Evolutionary conservation across 1,284 basidiomycete species (phyloP).

Genomic region (Cystobasidium slooffiae): DNA sequence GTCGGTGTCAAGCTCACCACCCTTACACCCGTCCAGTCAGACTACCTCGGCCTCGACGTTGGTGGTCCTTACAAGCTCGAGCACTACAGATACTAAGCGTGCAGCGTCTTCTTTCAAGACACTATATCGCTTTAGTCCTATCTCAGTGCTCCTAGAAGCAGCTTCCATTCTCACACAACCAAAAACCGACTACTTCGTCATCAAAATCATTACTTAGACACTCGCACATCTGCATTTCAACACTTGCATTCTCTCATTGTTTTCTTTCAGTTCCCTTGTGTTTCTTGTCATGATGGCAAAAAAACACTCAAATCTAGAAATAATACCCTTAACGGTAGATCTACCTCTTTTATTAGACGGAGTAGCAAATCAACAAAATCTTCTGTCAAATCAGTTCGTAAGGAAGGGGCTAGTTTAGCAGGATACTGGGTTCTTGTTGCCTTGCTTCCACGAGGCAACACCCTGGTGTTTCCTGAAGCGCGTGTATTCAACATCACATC

Average conservation of each 20-base stretch:
- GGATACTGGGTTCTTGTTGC: too few relatives aligned
- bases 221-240: conserved; percentile 42
- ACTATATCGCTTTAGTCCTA: neutral
- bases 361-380: conserved; percentile 2
- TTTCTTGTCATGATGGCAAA: neutral
- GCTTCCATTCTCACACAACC: neutral
- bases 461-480: neutral
- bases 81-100: conserved; percentile 44
- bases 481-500: conserved; percentile 34
- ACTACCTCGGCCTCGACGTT: conserved; percentile 89
- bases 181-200: conserved; percentile 3
- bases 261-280: neutral
- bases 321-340: conserved; percentile 44
- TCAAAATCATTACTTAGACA: neutral
- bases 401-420: neutral
- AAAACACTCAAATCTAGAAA: neutral
- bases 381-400: neutral
- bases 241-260: conserved; percentile 34
- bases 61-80: conserved; percentile 80
- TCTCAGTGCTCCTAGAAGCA: neutral
- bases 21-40: conserved; percentile 65
- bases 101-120: neutral
- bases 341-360: conserved; percentile 12
- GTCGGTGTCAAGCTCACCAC: conserved; percentile 48
- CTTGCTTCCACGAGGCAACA: too few relatives aligned